A percentile compares a stretch with the other conserved stretches of the same genome.
These are phyloP conservation scores for Ganoderma resinaceum DNA, from an alignment of 1,284 basidiomycete species.

Conservation along the genomic window DNA sequence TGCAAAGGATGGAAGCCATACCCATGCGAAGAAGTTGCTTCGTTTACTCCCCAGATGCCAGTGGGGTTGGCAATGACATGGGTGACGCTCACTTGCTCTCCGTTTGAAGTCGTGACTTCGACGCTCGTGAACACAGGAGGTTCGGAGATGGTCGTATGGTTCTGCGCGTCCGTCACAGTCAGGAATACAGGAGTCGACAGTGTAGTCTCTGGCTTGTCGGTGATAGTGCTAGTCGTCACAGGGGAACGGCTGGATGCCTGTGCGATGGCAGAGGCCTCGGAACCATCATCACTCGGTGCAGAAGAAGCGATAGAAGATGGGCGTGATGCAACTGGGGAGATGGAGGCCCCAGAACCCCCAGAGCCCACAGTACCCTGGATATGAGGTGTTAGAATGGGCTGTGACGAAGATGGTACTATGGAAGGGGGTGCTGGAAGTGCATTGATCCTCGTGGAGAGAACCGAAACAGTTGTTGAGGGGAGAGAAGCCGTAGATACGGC, in stretches of 20 bases:
- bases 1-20: conserved; percentile 27
- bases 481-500: background rate
- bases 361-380: conserved; percentile 19
- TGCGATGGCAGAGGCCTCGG: conserved; percentile 26
- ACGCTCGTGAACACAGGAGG: conserved; percentile 55
- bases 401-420: conserved; percentile 17
- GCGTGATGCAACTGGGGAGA: background rate
- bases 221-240: conserved; percentile 50
- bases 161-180: conserved; percentile 46
- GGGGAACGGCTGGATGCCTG: conserved; percentile 31
- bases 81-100: conserved; percentile 52
- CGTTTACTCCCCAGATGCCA: conserved; percentile 35
- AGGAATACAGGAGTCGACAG: conserved; percentile 50
- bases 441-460: background rate
- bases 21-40: conserved; percentile 17
- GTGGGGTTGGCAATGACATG: conserved; percentile 58
- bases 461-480: background rate
- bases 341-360: background rate
- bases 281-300: conserved; percentile 18
- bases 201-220: conserved; percentile 51
- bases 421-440: conserved; percentile 6
- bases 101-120: conserved; percentile 51
- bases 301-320: conserved; percentile 1
- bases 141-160: conserved; percentile 44
- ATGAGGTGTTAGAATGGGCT: conserved; percentile 20